Base-by-base conservation (phyloP, 768 basidiomycete species). In the Suillus alpinus region DNA sequence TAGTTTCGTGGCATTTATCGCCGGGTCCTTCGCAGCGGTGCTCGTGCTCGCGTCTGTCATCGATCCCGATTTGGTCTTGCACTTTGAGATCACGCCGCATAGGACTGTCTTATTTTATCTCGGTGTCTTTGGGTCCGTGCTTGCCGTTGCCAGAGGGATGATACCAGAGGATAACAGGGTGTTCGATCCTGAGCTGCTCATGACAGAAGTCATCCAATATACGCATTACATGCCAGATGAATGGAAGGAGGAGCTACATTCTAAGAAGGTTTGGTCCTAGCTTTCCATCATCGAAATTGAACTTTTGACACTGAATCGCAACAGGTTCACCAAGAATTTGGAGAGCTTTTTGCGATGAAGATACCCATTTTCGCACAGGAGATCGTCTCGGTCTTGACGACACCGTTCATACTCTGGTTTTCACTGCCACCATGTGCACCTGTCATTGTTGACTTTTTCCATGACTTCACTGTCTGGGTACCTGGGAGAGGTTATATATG, bases 401-500 rank as follows among this genome's bases (percentile, higher is more conserved):
- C 96, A 2, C 97, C 97, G 0, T 92, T 97, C 68, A 86, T 99
- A 41, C 81, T 99, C 9, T 94, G 93, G 88, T 90, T 90, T 75
- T 93, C 96, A 4, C 82, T 99, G 3, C 96, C 97, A 0, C 78
- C 78, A 1, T 97, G 94, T 71, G 92, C 96, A 1, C 89, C 92
- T 9, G 89, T 88, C 0, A 91, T 98, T 65, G 84, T 99, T 62
- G 97, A 99, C 71, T 98, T 99, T 71, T 98, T 99, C 84, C 86
- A 96, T 36, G 96, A 98, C 73, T 99, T 98, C 71, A 91, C 94
- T 0, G 90, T 99, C 1, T 96, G 98, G 73, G 90, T 99, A 23
- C 95, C 98, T 62, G 94, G 95, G 0, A 83, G 97, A 2, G 97
- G 97, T 5, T 96, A 97, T 68, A 92, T 99, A 20, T 98, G 97